Percentiles rank a stretch among this genome's conserved stretches.
Conservation (phyloP, 352 stramenopile genomes). For the Phytophthora pseudosyringae region DNA sequence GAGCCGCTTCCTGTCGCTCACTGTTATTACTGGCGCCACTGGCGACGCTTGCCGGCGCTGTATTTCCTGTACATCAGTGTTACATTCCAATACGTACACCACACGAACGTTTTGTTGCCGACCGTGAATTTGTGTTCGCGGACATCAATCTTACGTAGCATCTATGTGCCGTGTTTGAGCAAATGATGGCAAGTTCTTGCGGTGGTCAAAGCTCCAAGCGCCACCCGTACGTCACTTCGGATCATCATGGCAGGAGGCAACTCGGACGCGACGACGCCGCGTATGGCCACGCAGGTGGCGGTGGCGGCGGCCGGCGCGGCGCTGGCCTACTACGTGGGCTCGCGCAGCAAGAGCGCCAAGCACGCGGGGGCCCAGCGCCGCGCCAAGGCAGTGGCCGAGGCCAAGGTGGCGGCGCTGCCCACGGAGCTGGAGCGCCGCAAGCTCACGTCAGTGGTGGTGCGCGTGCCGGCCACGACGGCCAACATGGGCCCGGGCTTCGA, state of each 20-base stretch:
- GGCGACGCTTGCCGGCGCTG: constrained; percentile 19
- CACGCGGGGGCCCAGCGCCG: constrained; percentile 29
- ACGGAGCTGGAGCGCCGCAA: constrained; percentile 50
- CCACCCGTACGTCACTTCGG: constrained; percentile 12
- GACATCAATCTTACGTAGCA: neutral
- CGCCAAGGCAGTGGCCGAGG: constrained; percentile 22
- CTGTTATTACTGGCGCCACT: constrained; percentile 14
- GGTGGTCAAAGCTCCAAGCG: constrained; percentile 4
- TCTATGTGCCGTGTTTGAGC: constrained; percentile 27
- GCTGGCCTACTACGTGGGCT: constrained; percentile 69
- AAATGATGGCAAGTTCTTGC: constrained; percentile 18
- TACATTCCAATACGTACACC: neutral
- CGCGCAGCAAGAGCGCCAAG: constrained; percentile 51
- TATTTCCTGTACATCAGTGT: constrained; percentile 1
- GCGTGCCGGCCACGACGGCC: constrained; percentile 97
- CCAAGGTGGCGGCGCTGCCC: constrained; percentile 29
- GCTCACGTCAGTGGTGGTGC: constrained; percentile 95
- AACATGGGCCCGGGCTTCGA: constrained; percentile 99
- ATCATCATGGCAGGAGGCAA: constrained; percentile 26
- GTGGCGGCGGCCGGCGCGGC: constrained; percentile 58
- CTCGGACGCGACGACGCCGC: constrained; percentile 35
- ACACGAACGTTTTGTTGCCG: neutral
- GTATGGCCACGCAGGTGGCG: constrained; percentile 61
- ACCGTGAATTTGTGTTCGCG: neutral
- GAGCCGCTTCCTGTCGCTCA: constrained; percentile 11